Conservation (phyloP, 2,329 filamentous ascomycete species). For the Calonectria hongkongensis region DNA sequence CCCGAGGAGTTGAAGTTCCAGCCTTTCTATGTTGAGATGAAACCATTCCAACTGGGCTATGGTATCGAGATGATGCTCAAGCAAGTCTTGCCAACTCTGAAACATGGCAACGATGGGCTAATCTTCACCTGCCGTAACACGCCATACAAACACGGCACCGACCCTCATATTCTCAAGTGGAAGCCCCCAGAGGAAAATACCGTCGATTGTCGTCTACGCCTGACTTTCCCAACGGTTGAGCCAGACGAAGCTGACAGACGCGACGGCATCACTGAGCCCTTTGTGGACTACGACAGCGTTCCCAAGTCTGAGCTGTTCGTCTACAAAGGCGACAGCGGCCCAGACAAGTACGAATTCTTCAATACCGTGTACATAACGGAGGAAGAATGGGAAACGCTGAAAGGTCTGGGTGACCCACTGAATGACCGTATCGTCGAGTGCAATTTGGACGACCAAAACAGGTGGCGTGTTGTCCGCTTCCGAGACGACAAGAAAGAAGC, state of each 20-base stretch:
- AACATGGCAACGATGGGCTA: conserved; percentile 95
- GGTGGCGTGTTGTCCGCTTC: conserved; percentile 93
- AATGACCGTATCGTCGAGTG: conserved; percentile 94
- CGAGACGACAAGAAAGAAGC: conserved; percentile 94
- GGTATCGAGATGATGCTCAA: conserved; percentile 94
- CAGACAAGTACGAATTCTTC: conserved; percentile 78
- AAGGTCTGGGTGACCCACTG: conserved; percentile 83
- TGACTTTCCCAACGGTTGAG: conserved; percentile 84
- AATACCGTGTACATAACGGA: conserved; percentile 81
- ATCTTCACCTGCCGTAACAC: conserved; percentile 97
- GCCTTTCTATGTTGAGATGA: conserved; percentile 89
- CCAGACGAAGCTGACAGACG: conserved; percentile 80
- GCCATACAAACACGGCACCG: conserved; percentile 91
- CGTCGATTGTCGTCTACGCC: conserved; percentile 89
- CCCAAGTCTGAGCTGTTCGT: conserved; percentile 85
- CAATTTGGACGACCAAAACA: conserved; percentile 82
- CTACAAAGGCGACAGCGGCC: conserved; percentile 75
- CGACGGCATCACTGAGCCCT: conserved; percentile 78
- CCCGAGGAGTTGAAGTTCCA: conserved; percentile 82
- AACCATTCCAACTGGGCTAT: conserved; percentile 92
- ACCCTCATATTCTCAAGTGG: conserved; percentile 97
- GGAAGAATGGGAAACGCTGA: conserved; percentile 89
- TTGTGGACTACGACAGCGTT: conserved; percentile 86
- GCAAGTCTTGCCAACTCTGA: conserved; percentile 86
- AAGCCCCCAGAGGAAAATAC: conserved; percentile 97